Evolutionary conservation across 1,284 basidiomycete species (phyloP), one percentile per base, ranked within the genome.

Genomic region (Schizophyllum amplum): DNA sequence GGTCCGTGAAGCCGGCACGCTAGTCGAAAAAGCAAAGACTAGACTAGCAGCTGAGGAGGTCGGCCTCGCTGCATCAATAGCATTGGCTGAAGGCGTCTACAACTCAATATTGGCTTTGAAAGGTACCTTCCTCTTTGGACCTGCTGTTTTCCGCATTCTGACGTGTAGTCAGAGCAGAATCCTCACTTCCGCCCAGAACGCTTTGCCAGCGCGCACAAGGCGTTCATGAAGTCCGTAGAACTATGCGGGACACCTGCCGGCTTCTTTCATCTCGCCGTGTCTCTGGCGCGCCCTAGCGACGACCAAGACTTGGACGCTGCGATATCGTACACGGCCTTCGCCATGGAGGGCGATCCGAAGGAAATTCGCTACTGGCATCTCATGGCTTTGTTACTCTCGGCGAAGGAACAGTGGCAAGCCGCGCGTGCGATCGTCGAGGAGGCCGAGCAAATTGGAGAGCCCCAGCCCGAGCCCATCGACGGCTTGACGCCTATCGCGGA

Each of bases 311-410:
- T 95, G 21, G 75, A 81, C 25, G 72, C 78, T 4, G 94, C 94
- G 0, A 77, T 90, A 1, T 71, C 80, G 6, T 76, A 84, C 48
- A 90, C 92, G 0, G 84, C 90, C 11, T 70, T 76, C 11, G 90
- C 92, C 0, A 82, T 96, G 9, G 92, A 95, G 69, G 78, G 81
- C 3, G 86, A 90, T 55, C 77, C 88, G 0, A 74, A 73, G 23
- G 87, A 91, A 63, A 78, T 91, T 24, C 81, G 91, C 47, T 85
- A 90, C 57, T 98, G 95, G 96, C 96, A 98, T 70, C 78, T 98
- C 17, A 79, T 98, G 0, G 92, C 90, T 0, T 75, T 99, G 4
- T 70, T 98, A 15, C 76, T 95, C 9, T 86, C 87, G 0, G 87
- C 90, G 4, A 76, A 79, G 27, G 92, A 90, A 59, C 87, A 95